phyloP scores from a whole-genome alignment of 441 rosid species.

The Brassica balearica region DNA sequence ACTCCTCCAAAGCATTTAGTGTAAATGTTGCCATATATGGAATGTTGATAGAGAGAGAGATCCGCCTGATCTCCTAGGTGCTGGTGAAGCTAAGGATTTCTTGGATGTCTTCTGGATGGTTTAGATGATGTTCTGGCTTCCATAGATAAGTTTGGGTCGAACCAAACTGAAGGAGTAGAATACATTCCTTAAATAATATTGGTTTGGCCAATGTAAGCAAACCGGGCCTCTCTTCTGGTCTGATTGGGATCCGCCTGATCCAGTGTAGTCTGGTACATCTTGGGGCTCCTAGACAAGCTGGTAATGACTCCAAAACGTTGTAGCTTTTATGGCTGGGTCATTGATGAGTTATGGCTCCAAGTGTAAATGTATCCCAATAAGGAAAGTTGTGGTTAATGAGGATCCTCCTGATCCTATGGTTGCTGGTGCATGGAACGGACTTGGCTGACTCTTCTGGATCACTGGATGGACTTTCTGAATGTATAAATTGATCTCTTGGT shows the following conservation, averaged over 20 bases:
- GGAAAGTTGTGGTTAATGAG: background rate
- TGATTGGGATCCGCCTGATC: background rate
- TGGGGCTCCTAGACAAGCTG: background rate
- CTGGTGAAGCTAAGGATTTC: background rate
- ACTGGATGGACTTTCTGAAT: background rate
- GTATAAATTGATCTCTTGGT: background rate
- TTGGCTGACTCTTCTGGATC: background rate
- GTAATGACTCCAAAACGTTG: background rate
- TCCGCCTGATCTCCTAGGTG: background rate
- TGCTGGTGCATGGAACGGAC: background rate
- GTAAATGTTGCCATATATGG: background rate
- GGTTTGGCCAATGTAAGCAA: background rate
- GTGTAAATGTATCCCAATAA: background rate
- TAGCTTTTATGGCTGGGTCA: background rate
- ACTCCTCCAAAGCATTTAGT: background rate
- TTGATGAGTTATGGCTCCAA: background rate
- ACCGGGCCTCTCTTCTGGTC: background rate
- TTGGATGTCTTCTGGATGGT: background rate
- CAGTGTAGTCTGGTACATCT: background rate
- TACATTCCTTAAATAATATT: too few relatives aligned
- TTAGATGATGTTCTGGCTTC: background rate
- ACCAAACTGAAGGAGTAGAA: too few relatives aligned
- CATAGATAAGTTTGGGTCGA: background rate
- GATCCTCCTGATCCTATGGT: background rate
- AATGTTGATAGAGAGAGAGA: background rate